Conservation (phyloP, 495 filamentous ascomycete genomes). For the Xylaria scruposa region DNA sequence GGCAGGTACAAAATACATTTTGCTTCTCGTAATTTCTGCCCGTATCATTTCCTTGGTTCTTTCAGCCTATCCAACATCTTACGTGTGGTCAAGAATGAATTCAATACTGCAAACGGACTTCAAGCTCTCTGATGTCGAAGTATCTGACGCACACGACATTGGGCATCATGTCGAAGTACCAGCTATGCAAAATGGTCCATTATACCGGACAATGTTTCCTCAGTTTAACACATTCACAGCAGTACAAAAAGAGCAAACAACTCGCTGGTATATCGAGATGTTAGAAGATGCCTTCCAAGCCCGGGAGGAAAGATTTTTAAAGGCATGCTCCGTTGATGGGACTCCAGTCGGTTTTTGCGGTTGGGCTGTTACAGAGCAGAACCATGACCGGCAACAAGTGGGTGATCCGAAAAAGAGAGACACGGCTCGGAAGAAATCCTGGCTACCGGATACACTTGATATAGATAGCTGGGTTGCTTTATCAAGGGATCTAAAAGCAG, state of each 20-base stretch:
- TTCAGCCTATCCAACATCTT: background rate
- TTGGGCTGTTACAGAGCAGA: constrained; percentile 28
- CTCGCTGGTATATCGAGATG: constrained; percentile 21
- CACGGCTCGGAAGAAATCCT: constrained; percentile 22
- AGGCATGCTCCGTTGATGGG: constrained; percentile 28
- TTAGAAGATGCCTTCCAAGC: constrained; percentile 29
- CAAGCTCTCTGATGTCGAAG: constrained; percentile 12
- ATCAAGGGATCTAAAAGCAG: constrained; percentile 26
- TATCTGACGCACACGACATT: constrained; percentile 20
- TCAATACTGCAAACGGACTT: constrained; percentile 20
- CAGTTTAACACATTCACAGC: constrained; percentile 12
- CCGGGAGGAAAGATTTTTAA: constrained; percentile 25
- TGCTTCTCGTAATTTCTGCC: too few species aligned
- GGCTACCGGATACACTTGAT: constrained; percentile 26
- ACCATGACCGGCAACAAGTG: constrained; percentile 17
- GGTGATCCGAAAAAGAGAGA: constrained; percentile 22
- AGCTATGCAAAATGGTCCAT: constrained; percentile 29
- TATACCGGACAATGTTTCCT: constrained; percentile 31
- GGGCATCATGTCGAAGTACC: constrained; percentile 22
- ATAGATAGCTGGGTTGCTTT: constrained; percentile 27
- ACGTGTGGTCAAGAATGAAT: constrained; percentile 20
- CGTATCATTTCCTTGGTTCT: too few species aligned
- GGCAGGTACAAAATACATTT: constrained; percentile 1
- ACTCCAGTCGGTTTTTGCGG: constrained; percentile 28
- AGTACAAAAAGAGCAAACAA: too few species aligned